Conservation (phyloP, 371 early-diverging fungal species). For the Polyrhizophydium stewartii region DNA sequence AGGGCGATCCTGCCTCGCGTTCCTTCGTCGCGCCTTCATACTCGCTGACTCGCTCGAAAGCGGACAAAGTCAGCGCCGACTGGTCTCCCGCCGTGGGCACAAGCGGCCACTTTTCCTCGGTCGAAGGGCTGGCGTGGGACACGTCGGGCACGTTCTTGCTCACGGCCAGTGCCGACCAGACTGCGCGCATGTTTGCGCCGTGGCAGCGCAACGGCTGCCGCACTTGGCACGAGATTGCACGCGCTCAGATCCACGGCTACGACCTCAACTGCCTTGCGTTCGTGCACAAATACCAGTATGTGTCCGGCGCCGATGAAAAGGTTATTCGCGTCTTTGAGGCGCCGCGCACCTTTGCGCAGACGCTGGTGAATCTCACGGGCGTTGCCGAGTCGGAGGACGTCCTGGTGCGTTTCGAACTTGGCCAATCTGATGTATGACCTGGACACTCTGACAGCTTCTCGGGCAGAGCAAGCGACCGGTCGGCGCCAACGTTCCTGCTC, state of each 20-base stretch:
- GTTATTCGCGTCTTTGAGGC: conserved; percentile 88
- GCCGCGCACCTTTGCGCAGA: conserved; percentile 71
- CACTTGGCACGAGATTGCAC: conserved; percentile 90
- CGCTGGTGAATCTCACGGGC: conserved; percentile 53
- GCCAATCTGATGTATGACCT: background rate
- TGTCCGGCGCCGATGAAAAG: conserved; percentile 94
- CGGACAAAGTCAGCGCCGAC: conserved; percentile 4
- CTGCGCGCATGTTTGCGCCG: conserved; percentile 75
- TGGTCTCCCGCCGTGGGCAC: conserved; percentile 71
- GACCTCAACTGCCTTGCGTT: conserved; percentile 85
- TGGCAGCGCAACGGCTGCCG: conserved; percentile 53
- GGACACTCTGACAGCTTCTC: background rate
- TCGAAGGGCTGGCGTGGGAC: conserved; percentile 80
- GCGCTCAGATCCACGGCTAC: conserved; percentile 97
- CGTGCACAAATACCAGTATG: conserved; percentile 68
- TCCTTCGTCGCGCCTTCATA: conserved; percentile 22
- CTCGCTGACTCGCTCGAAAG: background rate
- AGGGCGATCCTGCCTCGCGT: too few relatives aligned
- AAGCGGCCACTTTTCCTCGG: conserved; percentile 75
- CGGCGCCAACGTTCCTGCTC: conserved; percentile 80
- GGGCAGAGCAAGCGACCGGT: conserved; percentile 53
- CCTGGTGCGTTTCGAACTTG: conserved; percentile 22
- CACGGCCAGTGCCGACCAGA: conserved; percentile 80
- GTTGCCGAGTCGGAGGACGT: conserved; percentile 37
- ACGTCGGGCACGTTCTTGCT: conserved; percentile 69